phyloP scores from a whole-genome alignment of 345 rosid genomes.

The Excoecaria cochinchinensis region DNA sequence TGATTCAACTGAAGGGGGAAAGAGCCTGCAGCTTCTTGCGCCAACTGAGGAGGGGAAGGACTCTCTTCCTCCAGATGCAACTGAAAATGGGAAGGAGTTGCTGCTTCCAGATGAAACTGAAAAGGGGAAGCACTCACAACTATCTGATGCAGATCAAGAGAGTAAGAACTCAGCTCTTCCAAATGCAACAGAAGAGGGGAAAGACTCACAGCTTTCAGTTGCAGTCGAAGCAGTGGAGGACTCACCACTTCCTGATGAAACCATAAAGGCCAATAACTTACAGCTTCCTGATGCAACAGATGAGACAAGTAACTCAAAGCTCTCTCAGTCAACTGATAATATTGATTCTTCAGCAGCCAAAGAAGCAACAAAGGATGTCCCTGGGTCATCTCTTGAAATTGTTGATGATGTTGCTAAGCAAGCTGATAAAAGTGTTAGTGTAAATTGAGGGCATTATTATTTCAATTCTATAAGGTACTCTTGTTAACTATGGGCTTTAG shows the following conservation, averaged over 20 bases:
- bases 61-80: neutral
- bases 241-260: conserved; percentile 5
- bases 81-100: conserved; percentile 6
- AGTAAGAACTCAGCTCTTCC: neutral
- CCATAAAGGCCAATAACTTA: conserved; percentile 3
- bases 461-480: conserved; percentile 19
- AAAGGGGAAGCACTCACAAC: neutral
- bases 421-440: conserved; percentile 21
- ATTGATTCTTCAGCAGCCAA: conserved; percentile 24
- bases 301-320: conserved; percentile 11
- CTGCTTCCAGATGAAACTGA: neutral
- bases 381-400: conserved; percentile 23
- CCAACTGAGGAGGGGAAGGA: neutral
- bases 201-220: neutral
- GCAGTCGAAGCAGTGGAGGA: conserved; percentile 6
- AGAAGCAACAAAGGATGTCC: conserved; percentile 19
- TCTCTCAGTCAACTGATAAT: conserved; percentile 16
- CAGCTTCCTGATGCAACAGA: conserved; percentile 1
- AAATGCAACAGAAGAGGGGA: neutral
- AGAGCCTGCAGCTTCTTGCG: neutral
- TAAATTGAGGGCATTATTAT: conserved; percentile 19
- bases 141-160: conserved; percentile 7
- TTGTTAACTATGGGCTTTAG: neutral
- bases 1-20: neutral
- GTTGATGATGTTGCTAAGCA: conserved; percentile 22